Evolutionary conservation across 2,329 filamentous ascomycete species (phyloP).

Genomic region (Tolypocladium pustulatum): DNA sequence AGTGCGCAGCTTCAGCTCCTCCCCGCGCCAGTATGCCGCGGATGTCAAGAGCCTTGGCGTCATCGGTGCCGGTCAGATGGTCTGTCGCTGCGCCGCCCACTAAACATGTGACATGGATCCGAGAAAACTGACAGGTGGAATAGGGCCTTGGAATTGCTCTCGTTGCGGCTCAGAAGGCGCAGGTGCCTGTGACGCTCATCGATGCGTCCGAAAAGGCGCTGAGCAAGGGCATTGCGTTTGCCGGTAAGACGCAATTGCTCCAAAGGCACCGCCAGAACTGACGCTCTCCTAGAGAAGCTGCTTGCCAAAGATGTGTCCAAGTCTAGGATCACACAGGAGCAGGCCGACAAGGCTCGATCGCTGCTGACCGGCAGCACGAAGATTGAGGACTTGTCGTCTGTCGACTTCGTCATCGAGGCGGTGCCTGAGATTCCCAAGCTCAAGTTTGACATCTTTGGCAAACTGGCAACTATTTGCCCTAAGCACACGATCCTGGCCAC

Average conservation of each 20-base stretch:
- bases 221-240: constrained; percentile 83
- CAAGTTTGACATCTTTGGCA: constrained; percentile 78
- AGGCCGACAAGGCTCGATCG: constrained; percentile 62
- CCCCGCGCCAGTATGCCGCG: constrained; percentile 46
- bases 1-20: constrained; percentile 58
- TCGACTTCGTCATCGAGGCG: constrained; percentile 96
- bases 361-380: constrained; percentile 61
- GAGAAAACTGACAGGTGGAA: constrained; percentile 1
- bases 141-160: constrained; percentile 93
- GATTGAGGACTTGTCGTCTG: constrained; percentile 66
- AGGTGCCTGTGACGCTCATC: constrained; percentile 74
- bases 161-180: constrained; percentile 76
- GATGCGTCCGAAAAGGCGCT: constrained; percentile 77
- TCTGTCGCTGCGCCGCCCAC: constrained; percentile 29
- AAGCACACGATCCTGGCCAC: constrained; percentile 85
- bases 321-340: constrained; percentile 69
- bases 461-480: constrained; percentile 71
- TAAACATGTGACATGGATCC: constrained; percentile 8
- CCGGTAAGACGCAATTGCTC: constrained; percentile 43
- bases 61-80: constrained; percentile 93
- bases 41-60: constrained; percentile 85
- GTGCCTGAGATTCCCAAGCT: constrained; percentile 85
- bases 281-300: constrained; percentile 61
- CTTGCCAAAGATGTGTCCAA: constrained; percentile 89
- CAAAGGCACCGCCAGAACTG: not conserved